A percentile compares a stretch with the other conserved stretches of the same genome.
Conservation (phyloP, 306 rosid species). For the Sicyos edulis region DNA sequence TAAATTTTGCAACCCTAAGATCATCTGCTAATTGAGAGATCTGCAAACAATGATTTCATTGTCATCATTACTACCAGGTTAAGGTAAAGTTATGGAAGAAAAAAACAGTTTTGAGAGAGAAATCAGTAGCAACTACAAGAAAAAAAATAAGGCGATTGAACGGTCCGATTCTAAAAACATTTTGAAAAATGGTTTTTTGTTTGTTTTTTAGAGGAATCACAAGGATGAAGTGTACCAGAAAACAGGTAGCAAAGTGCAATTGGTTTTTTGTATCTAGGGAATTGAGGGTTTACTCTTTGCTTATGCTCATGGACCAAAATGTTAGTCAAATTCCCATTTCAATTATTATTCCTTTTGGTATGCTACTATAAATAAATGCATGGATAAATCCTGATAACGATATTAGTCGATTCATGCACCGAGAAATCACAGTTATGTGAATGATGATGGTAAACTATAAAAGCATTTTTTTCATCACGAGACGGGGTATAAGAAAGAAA, state of each 20-base stretch:
- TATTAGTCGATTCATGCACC: background rate
- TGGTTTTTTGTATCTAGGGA: too few species aligned
- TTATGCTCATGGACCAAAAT: too few species aligned
- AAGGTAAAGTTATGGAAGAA: conserved; percentile 11
- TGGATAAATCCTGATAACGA: background rate
- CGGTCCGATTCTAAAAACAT: too few species aligned
- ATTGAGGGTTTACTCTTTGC: too few species aligned
- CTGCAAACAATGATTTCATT: conserved; percentile 42
- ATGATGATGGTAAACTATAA: background rate
- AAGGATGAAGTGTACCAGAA: too few species aligned
- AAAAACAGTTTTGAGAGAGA: background rate
- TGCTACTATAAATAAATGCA: background rate
- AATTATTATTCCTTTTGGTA: background rate
- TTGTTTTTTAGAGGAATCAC: too few species aligned
- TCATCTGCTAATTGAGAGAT: conserved; percentile 58
- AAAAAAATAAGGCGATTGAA: background rate
- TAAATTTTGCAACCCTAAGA: conserved; percentile 46
- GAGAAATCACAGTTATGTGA: background rate
- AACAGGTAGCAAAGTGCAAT: too few species aligned
- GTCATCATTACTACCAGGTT: conserved; percentile 18
- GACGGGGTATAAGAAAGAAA: background rate
- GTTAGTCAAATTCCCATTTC: background rate
- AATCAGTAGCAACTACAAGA: background rate
- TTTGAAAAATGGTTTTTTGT: too few species aligned
- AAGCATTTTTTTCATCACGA: background rate